Evolutionary conservation across 176 grass and related monocot genomes (phyloP).

Genomic region (Lolium multiflorum): DNA sequence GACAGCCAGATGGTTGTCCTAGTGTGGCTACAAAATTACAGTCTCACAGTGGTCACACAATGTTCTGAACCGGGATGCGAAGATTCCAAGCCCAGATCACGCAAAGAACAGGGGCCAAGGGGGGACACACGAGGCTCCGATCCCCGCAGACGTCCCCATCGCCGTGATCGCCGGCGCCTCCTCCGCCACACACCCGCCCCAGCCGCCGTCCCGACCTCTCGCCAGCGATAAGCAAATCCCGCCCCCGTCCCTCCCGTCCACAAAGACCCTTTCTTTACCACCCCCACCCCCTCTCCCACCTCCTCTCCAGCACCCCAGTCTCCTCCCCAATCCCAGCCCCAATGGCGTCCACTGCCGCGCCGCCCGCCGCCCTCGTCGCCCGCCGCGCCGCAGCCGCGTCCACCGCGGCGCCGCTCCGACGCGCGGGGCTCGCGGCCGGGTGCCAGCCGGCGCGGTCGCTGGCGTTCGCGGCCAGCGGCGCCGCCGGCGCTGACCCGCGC

Average conservation of each 20-base stretch:
- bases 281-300: constrained; percentile 17
- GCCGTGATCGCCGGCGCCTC: constrained; percentile 49
- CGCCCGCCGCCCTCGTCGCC: constrained; percentile 38
- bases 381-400: constrained; percentile 5
- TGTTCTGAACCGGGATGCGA: background rate
- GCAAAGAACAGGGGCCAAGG: background rate
- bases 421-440: constrained; percentile 45
- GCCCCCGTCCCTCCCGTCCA: constrained; percentile 32
- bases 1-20: background rate
- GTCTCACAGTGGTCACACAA: background rate
- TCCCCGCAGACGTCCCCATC: constrained; percentile 51
- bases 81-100: constrained; percentile 41
- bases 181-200: constrained; percentile 31
- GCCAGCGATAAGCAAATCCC: constrained; percentile 64
- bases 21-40: background rate
- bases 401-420: constrained; percentile 32
- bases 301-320: background rate
- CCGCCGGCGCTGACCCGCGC: constrained; percentile 37
- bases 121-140: constrained; percentile 30
- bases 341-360: constrained; percentile 55
- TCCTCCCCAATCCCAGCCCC: background rate
- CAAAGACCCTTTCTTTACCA: constrained; percentile 50
- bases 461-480: constrained; percentile 44
- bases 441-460: constrained; percentile 52
- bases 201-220: constrained; percentile 55